phyloP scores from a whole-genome alignment of 495 filamentous ascomycete species.

The Penicillium paradoxum region DNA sequence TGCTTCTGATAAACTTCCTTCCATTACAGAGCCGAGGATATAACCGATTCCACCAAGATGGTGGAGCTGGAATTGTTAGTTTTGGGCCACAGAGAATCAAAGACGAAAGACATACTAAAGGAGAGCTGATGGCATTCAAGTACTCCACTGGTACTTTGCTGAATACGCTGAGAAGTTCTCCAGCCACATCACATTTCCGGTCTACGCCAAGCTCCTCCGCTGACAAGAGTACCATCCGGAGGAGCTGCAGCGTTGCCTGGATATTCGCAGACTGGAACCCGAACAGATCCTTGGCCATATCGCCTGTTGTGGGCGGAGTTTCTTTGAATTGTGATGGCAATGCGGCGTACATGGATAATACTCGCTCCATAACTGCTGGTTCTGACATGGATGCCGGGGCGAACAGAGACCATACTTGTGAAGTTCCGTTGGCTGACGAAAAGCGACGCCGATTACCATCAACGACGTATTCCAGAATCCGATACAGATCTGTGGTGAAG shows the following conservation, averaged over 20 bases:
- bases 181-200: constrained; percentile 44
- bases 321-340: constrained; percentile 38
- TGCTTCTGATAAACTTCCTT: constrained; percentile 43
- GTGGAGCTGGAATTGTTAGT: constrained; percentile 27
- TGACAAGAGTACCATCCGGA: constrained; percentile 46
- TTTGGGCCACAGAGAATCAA: no score
- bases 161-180: constrained; percentile 43
- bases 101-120: constrained; percentile 25
- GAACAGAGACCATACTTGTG: constrained; percentile 26
- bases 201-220: constrained; percentile 37
- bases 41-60: constrained; percentile 48
- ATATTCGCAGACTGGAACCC: constrained; percentile 53
- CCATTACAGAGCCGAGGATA: constrained; percentile 47
- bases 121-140: constrained; percentile 46
- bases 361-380: constrained; percentile 33
- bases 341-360: constrained; percentile 34
- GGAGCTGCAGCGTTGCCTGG: constrained; percentile 44
- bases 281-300: constrained; percentile 34
- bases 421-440: constrained; percentile 26
- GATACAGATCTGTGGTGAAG: constrained; percentile 48
- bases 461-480: constrained; percentile 44
- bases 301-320: constrained; percentile 27
- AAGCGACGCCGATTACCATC: constrained; percentile 28
- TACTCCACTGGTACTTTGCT: constrained; percentile 41
- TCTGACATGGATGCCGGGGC: constrained; percentile 24